phyloP scores from a whole-genome alignment of 1,284 basidiomycete genomes.

The Sanghuangporus weigelae region DNA sequence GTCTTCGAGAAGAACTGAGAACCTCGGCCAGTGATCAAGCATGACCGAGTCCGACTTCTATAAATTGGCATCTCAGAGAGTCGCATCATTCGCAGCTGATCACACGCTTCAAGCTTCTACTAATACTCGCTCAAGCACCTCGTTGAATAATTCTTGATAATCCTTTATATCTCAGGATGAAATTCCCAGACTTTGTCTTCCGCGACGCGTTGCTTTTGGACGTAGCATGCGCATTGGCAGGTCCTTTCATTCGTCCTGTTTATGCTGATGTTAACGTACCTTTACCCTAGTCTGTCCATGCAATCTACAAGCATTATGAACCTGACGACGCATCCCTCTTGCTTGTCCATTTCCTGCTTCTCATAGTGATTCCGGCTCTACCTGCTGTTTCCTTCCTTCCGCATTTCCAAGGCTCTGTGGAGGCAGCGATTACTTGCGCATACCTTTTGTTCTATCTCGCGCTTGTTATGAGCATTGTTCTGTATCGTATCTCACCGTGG shows the following conservation, averaged over 20 bases:
- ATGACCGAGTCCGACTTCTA: too few relatives aligned
- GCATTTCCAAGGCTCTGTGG: conserved; percentile 19
- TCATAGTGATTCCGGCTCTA: neutral
- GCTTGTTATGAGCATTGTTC: conserved; percentile 14
- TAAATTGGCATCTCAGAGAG: too few relatives aligned
- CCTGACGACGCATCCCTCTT: neutral
- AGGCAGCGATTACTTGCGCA: conserved; percentile 16
- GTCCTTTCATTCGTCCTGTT: neutral
- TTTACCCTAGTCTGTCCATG: neutral
- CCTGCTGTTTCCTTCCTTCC: neutral
- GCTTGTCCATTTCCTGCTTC: neutral
- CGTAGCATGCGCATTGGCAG: conserved; percentile 5
- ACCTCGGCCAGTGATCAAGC: too few relatives aligned
- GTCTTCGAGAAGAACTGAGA: too few relatives aligned
- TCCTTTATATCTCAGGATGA: neutral
- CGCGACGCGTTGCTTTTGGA: neutral
- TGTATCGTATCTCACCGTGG: conserved; percentile 24
- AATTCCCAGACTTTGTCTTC: neutral
- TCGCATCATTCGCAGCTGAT: too few relatives aligned
- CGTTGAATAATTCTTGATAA: too few relatives aligned
- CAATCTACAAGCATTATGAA: conserved; percentile 12
- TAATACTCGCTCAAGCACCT: too few relatives aligned
- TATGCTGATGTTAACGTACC: too few relatives aligned
- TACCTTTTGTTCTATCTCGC: conserved; percentile 17
- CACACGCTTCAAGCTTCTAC: too few relatives aligned